A percentile compares a stretch with the other conserved stretches of the same genome.
Evolutionary conservation across 768 basidiomycete genomes (phyloP).

Genomic region (Lactarius sp.): DNA sequence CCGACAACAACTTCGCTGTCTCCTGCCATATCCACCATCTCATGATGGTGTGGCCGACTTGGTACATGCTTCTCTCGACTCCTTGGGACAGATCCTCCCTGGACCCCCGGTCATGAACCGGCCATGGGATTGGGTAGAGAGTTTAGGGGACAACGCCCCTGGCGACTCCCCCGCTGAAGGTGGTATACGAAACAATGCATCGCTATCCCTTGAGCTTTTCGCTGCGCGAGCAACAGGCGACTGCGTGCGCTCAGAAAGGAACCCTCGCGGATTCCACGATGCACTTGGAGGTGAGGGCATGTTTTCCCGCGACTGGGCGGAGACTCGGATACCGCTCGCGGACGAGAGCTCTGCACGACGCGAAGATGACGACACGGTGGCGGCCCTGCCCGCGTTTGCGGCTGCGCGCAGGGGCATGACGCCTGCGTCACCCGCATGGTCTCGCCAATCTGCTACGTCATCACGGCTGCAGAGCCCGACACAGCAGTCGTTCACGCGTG

Average conservation of each 20-base stretch:
- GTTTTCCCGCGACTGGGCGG: slow-evolving; percentile 74
- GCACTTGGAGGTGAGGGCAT: slow-evolving; percentile 55
- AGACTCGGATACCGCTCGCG: slow-evolving; percentile 51
- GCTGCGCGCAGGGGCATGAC: slow-evolving; percentile 40
- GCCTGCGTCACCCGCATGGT: slow-evolving; percentile 48
- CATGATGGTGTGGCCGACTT: slow-evolving; percentile 52
- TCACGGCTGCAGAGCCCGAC: slow-evolving; percentile 47
- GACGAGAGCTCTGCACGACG: slow-evolving; percentile 30
- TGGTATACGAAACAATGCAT: slow-evolving; percentile 57
- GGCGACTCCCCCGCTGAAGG: slow-evolving; percentile 37
- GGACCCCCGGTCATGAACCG: slow-evolving; percentile 59
- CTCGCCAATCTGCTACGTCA: slow-evolving; percentile 32
- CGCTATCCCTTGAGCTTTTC: slow-evolving; percentile 69
- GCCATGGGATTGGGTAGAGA: slow-evolving; percentile 87
- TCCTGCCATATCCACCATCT: slow-evolving; percentile 53
- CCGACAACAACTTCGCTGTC: slow-evolving; percentile 49
- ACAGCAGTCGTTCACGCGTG: slow-evolving; percentile 31
- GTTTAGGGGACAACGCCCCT: slow-evolving; percentile 53
- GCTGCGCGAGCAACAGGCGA: slow-evolving; percentile 63
- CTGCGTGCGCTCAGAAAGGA: slow-evolving; percentile 30
- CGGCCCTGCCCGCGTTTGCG: slow-evolving; percentile 32
- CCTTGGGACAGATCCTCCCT: slow-evolving; percentile 44
- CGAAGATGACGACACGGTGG: slow-evolving; percentile 33
- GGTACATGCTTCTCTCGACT: slow-evolving; percentile 52
- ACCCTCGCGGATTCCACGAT: slow-evolving; percentile 54